These are phyloP conservation scores for Exophiala sp. DNA, from an alignment of 2,329 filamentous ascomycete species.

Conservation along the genomic window DNA sequence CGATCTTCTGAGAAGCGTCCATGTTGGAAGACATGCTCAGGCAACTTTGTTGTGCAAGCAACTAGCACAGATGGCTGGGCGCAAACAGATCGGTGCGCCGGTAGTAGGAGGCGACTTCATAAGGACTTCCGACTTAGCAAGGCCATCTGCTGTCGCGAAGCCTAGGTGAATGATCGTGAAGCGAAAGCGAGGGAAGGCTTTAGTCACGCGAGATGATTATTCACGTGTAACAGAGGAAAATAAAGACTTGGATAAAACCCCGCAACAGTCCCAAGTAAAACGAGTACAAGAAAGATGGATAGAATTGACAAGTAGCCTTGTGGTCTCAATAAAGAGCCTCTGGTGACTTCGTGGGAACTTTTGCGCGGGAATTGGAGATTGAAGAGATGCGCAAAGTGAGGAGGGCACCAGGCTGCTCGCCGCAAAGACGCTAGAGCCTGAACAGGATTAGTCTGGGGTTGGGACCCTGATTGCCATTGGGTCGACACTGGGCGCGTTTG, in stretches of 20 bases:
- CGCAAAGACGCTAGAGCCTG: too few relatives aligned
- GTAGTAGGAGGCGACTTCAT: conserved; percentile 17
- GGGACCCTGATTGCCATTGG: too few relatives aligned
- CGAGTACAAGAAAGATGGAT: not conserved
- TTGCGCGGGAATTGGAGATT: not conserved
- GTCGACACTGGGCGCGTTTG: too few relatives aligned
- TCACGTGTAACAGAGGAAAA: not conserved
- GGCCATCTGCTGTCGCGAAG: conserved; percentile 12
- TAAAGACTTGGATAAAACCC: not conserved
- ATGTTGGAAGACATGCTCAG: conserved; percentile 17
- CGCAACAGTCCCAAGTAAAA: too few relatives aligned
- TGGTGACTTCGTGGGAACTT: not conserved
- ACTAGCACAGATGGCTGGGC: not conserved
- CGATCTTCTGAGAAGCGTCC: conserved; percentile 36
- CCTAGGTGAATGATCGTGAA: conserved; percentile 2
- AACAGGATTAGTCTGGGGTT: too few relatives aligned
- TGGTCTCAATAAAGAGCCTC: conserved; percentile 5
- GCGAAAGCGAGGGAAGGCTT: not conserved
- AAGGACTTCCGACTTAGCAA: conserved; percentile 2
- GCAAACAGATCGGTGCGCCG: conserved; percentile 6
- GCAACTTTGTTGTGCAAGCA: too few relatives aligned
- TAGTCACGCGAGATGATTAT: not conserved
- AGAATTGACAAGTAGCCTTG: conserved; percentile 1
- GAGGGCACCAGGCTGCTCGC: too few relatives aligned
- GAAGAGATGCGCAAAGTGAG: not conserved